These are phyloP conservation scores for Teunomyces kruisii DNA, from an alignment of 805 yeast species.

Conservation along the genomic window DNA sequence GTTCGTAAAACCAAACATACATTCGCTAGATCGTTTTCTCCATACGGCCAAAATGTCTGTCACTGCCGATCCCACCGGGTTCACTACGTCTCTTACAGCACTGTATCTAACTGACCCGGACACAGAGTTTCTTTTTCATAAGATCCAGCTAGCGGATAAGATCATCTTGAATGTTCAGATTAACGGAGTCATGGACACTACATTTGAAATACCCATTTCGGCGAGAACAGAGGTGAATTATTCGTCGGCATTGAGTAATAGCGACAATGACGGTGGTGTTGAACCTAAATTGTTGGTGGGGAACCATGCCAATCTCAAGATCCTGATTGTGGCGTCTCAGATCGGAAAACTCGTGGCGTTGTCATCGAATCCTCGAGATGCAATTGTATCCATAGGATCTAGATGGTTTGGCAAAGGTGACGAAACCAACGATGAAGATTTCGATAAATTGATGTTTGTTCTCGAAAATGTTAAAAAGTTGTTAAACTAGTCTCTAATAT, in stretches of 20 bases:
- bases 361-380: conserved; percentile 33
- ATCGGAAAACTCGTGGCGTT: conserved; percentile 42
- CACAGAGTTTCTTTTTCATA: conserved; percentile 18
- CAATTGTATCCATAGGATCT: conserved; percentile 46
- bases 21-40: not conserved
- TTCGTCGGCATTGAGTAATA: conserved; percentile 1
- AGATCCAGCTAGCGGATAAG: conserved; percentile 37
- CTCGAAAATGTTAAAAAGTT: conserved; percentile 23
- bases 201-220: conserved; percentile 34
- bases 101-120: conserved; percentile 4
- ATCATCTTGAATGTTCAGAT: conserved; percentile 37
- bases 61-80: conserved; percentile 10
- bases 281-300: conserved; percentile 51
- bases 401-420: conserved; percentile 45
- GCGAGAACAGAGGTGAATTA: conserved; percentile 18
- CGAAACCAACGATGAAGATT: conserved; percentile 33
- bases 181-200: conserved; percentile 51
- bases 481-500: not conserved
- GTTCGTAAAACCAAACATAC: not conserved
- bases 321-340: conserved; percentile 50
- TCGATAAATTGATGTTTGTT: conserved; percentile 45
- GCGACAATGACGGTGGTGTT: conserved; percentile 28
- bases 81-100: conserved; percentile 8
- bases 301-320: conserved; percentile 44
- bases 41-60: not conserved